Base-by-base conservation (phyloP, 805 yeast species). In the Cyberlindnera lachancei region DNA sequence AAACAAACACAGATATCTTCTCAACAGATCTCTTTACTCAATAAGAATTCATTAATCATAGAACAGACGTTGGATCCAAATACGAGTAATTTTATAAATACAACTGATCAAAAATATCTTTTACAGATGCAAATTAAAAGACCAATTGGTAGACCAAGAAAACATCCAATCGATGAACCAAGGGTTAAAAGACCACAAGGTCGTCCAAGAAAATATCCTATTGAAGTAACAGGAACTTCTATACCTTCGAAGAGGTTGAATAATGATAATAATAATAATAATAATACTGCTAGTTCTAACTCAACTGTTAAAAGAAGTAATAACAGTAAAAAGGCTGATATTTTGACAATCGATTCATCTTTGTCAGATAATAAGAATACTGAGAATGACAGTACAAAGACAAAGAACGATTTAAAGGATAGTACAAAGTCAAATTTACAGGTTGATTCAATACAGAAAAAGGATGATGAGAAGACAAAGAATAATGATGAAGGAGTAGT, bases 101-200 rank as follows among this genome's bases (percentile, higher is more conserved):
- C 29, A 6, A 15, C 23, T 8, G 48, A 48, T 19, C 29, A 25
- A 17, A 41, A 40, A 26, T 48, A 44, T 23, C 29, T 40, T 1
- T 45, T 48, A 25, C 52, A 49, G 20, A 21, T 37, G 26, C 38
- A 43, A 15, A 31, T 48, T 13, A 69, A 45, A 63, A 66, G 52
- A 56, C 61, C 50, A 36, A 54, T 73, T 25, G 75, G 75, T 11
- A 54, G 75, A 41, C 75, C 75, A 3, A 54, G 73, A 41, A 69
- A 69, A 43, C 63, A 63, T 34, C 68, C 73, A 1, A 51, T 61
- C n/a, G 70, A 63, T 35, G 63, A 61, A 35, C 60, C 66, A 7
- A 71, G 68, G 28, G 33, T 34, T 4, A 51, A 46, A 27, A 48
- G 52, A 31, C 54, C 55, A 7, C 54, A 44, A 23, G 56, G 56